Evolutionary conservation across 257 asterid species (phyloP), one percentile per base, ranked within the genome.

Genomic region (Vinca minor): DNA sequence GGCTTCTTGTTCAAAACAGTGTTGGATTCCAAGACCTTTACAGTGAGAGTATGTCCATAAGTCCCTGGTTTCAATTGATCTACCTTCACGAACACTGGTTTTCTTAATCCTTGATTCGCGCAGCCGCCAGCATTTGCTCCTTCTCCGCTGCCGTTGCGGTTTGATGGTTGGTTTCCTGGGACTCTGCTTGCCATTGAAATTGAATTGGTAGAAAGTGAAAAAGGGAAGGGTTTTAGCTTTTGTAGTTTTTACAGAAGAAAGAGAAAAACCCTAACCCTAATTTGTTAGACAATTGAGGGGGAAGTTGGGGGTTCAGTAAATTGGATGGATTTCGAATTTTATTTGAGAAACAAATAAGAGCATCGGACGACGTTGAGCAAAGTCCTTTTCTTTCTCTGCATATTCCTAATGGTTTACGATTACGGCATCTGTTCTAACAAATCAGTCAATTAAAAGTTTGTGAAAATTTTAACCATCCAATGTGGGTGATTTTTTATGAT

Each of bases 1-100:
- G 95, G 86, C 70, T 88, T 88, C 83, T 86, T 88, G 68, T 71
- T 83, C 72, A 84, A 78, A 32, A 88, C 88, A 12, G 92, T 72
- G 71, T 71, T 78, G n/a, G 91, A 56, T 44, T n/a, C 82, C 72
- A 88, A 78, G 20, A 88, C 88, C 76, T 88, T 84, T 26, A 80
- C 91, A 1, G 71, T 74, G 60, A 86, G 67, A 1, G 84, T 84
- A 68, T 89, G 96, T 18, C 96, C 96, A 31, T 45, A 67, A 7
- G 95, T 84, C 29, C 85, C 95, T 4, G 96, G 96, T 64, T 81
- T 81, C 84, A 89, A 62, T 25, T 77, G 69, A 28, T 83, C 91
- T 31, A 84, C 87, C 74, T 86, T 86, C 1, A 80, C 81, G 73
- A 86, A 89, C 39, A 83, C 87, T 32, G 96, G 93, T 76, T 88